A percentile compares a stretch with the other conserved stretches of the same genome.
Evolutionary conservation across 495 filamentous ascomycete genomes (phyloP).

Genomic region (Cercophora scortea): DNA sequence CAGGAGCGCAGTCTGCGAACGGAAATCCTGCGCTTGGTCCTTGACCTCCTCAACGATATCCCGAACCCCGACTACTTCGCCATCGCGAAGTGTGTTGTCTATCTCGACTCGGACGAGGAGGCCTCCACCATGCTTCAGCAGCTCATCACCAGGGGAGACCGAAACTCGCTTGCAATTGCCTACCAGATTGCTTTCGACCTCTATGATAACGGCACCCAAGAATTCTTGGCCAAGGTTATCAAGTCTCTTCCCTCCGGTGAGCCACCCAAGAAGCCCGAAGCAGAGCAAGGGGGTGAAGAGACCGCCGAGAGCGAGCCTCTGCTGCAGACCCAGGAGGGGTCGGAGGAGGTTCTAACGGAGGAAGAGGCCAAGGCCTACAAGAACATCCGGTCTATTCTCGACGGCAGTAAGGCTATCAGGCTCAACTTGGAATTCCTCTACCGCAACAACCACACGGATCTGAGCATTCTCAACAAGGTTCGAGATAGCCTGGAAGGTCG

Average conservation of each 20-base stretch:
- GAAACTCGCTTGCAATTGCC: slow-evolving; percentile 70
- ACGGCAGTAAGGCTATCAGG: slow-evolving; percentile 85
- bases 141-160: slow-evolving; percentile 70
- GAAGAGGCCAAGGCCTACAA: slow-evolving; percentile 55
- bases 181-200: slow-evolving; percentile 98
- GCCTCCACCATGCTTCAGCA: slow-evolving; percentile 81
- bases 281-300: slow-evolving; percentile 43
- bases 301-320: slow-evolving; percentile 39
- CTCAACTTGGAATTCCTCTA: slow-evolving; percentile 94
- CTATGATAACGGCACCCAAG: slow-evolving; percentile 96
- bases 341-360: slow-evolving; percentile 36
- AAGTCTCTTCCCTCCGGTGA: slow-evolving; percentile 62
- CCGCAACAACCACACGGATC: slow-evolving; percentile 77
- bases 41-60: slow-evolving; percentile 82
- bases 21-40: slow-evolving; percentile 76
- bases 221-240: slow-evolving; percentile 87
- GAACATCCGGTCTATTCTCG: slow-evolving; percentile 77
- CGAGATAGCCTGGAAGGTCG: slow-evolving; percentile 89
- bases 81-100: slow-evolving; percentile 96
- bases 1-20: slow-evolving; percentile 80
- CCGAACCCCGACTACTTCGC: slow-evolving; percentile 93
- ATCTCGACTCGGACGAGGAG: slow-evolving; percentile 85
- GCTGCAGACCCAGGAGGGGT: slow-evolving; percentile 25
- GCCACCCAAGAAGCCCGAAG: slow-evolving; percentile 42
- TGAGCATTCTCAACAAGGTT: slow-evolving; percentile 88